Evolutionary conservation across 176 grass and related monocot genomes (phyloP), one percentile per base, ranked within the genome.

Genomic region (Zoysia japonica): DNA sequence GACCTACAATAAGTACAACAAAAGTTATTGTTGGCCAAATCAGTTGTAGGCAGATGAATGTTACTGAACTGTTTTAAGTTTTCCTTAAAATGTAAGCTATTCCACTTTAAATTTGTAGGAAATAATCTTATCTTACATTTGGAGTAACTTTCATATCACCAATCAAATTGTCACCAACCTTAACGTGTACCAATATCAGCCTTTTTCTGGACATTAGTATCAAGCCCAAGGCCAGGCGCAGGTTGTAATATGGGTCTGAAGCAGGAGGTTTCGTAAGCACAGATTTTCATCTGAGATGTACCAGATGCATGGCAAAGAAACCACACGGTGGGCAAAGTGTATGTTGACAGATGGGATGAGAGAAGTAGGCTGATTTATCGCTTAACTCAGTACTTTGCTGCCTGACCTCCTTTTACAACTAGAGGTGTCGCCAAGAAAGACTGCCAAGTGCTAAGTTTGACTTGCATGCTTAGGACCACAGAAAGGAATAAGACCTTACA

Each of bases 401-500:
- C n/a, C 56, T 60, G 2, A 7, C n/a, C 56, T 8, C n/a, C n/a
- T 28, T 28, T 28, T 60, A 7, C n/a, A 60, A 19, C n/a, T 60
- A 9, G 5, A 9, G 56, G n/a, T 60, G n/a, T 9, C 28, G n/a
- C n/a, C n/a, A 28, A 28, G 7, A 11, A 60, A 60, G n/a, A 2
- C 56, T 6, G n/a, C 56, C 9, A 60, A 60, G n/a, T 60, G 56
- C 56, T 9, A 60, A 10, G 1, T 48, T 71, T 67, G 13, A 60
- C 9, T 43, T 72, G 39, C 1, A 16, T 52, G 68, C 47, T 47
- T 49, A 77, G 7, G 12, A 11, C n/a, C 45, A 65, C 2, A 2
- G 7, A 75, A 72, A 87, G 52, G 55, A 78, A 56, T 47, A 13
- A 47, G 16, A 19, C 77, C 91, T 94, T 90, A 94, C 92, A 75